A percentile compares a stretch with the other conserved stretches of the same genome.
Evolutionary conservation across 2,329 filamentous ascomycete genomes (phyloP).

Genomic region (Penicillium griseofulvum): DNA sequence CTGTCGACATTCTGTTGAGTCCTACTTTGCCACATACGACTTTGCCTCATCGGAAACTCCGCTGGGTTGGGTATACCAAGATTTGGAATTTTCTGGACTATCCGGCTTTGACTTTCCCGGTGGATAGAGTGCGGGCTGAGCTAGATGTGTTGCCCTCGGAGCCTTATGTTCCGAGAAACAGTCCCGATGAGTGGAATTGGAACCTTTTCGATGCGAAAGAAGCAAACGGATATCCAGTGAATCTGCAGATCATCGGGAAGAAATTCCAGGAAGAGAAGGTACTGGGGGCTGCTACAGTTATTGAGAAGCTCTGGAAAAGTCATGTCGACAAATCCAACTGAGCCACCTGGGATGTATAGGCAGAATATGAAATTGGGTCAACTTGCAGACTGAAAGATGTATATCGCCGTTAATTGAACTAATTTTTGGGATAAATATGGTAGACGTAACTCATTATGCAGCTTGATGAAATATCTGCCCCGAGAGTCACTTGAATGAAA

Average conservation of each 20-base stretch:
- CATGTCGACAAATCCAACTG: neutral
- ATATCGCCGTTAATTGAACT: neutral
- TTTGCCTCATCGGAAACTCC: conserved; percentile 44
- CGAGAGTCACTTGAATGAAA: conserved; percentile 8
- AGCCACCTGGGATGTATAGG: neutral
- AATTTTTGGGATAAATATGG: neutral
- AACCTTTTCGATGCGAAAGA: conserved; percentile 45
- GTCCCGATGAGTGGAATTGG: conserved; percentile 54
- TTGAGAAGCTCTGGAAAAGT: conserved; percentile 28
- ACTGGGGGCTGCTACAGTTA: conserved; percentile 42
- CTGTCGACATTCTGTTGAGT: conserved; percentile 57
- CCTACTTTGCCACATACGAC: conserved; percentile 62
- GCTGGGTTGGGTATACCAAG: conserved; percentile 59
- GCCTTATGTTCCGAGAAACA: conserved; percentile 49
- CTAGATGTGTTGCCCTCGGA: conserved; percentile 39
- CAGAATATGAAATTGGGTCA: neutral
- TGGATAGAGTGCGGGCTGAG: conserved; percentile 46
- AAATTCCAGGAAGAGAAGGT: conserved; percentile 57
- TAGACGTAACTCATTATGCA: conserved; percentile 17
- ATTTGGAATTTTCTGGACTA: conserved; percentile 65
- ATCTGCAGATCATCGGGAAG: conserved; percentile 53
- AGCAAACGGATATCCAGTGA: conserved; percentile 50
- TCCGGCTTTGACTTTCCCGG: conserved; percentile 56
- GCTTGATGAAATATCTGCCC: neutral
- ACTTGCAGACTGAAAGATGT: neutral